Conservation (phyloP, 116 monocot genomes). For the Trichopus zeylanicus region DNA sequence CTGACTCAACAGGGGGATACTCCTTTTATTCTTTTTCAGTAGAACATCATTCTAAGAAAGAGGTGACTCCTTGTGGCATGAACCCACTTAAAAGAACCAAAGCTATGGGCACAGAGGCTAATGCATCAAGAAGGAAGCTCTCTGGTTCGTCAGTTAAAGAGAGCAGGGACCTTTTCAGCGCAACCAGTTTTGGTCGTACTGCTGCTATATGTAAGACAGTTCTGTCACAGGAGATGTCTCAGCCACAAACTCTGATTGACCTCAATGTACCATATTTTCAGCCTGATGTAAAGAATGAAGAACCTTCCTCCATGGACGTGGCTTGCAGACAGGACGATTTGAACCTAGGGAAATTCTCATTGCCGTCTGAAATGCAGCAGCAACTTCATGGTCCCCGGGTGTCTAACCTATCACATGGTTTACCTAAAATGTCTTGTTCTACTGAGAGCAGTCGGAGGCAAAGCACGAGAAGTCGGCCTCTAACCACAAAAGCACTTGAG, state of each 20-base stretch:
- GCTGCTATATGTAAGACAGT: neutral
- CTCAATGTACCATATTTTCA: constrained; percentile 29
- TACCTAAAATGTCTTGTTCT: no score
- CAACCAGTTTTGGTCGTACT: neutral
- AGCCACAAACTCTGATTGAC: constrained; percentile 22
- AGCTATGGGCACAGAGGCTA: neutral
- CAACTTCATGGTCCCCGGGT: neutral
- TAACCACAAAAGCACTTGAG: no score
- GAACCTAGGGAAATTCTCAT: constrained; percentile 4
- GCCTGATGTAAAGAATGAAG: constrained; percentile 18
- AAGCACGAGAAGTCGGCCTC: no score
- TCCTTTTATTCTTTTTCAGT: neutral
- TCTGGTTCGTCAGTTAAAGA: neutral
- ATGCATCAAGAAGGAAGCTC: neutral
- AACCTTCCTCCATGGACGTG: neutral
- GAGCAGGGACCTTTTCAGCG: neutral
- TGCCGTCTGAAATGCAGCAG: constrained; percentile 10
- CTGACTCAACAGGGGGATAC: neutral
- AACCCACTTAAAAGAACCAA: constrained; percentile 5
- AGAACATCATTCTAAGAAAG: neutral
- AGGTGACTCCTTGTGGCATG: neutral
- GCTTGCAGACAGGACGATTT: constrained; percentile 7
- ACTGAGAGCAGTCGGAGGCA: no score
- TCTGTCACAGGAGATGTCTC: neutral
- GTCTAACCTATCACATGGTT: neutral